Evolutionary conservation across 2,329 filamentous ascomycete species (phyloP).

Genomic region (Hypoxylon sp.): DNA sequence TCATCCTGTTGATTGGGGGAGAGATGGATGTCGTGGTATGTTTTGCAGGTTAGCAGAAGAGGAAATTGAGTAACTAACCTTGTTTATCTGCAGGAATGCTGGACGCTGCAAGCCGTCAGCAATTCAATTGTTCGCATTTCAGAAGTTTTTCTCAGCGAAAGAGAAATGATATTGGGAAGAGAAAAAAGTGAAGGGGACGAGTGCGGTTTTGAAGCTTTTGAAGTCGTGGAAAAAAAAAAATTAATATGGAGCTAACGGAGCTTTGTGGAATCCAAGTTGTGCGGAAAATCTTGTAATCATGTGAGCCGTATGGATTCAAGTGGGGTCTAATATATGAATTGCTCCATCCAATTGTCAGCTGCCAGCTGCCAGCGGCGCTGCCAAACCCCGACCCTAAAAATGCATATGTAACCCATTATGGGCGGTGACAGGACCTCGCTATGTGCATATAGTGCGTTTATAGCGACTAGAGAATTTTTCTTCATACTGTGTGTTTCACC

Average conservation of each 20-base stretch:
- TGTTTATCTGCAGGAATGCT: background rate
- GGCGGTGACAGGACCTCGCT: too few species aligned
- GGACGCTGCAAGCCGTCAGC: background rate
- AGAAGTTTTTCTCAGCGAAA: background rate
- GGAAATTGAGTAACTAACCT: slow-evolving; percentile 33
- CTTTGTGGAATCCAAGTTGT: slow-evolving; percentile 17
- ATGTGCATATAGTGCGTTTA: background rate
- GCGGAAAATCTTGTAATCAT: slow-evolving; percentile 25
- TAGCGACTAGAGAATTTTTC: background rate
- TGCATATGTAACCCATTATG: too few species aligned
- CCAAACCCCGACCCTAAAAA: slow-evolving; percentile 30
- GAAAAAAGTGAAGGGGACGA: slow-evolving; percentile 26
- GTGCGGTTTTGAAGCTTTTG: slow-evolving; percentile 53
- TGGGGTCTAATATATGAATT: background rate
- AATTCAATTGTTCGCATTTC: background rate
- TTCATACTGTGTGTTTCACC: slow-evolving; percentile 24
- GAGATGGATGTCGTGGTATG: slow-evolving; percentile 10
- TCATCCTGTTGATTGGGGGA: slow-evolving; percentile 74
- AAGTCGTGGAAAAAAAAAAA: slow-evolving; percentile 41
- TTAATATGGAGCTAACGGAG: slow-evolving; percentile 17
- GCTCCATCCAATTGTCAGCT: slow-evolving; percentile 14
- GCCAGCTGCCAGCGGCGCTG: slow-evolving; percentile 18
- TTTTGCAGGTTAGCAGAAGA: slow-evolving; percentile 24
- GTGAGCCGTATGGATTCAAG: slow-evolving; percentile 12
- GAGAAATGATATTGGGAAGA: slow-evolving; percentile 28